A percentile compares a stretch with the other conserved stretches of the same genome.
phyloP scores from a whole-genome alignment of 2,329 filamentous ascomycete species.

The Claviceps sp. region DNA sequence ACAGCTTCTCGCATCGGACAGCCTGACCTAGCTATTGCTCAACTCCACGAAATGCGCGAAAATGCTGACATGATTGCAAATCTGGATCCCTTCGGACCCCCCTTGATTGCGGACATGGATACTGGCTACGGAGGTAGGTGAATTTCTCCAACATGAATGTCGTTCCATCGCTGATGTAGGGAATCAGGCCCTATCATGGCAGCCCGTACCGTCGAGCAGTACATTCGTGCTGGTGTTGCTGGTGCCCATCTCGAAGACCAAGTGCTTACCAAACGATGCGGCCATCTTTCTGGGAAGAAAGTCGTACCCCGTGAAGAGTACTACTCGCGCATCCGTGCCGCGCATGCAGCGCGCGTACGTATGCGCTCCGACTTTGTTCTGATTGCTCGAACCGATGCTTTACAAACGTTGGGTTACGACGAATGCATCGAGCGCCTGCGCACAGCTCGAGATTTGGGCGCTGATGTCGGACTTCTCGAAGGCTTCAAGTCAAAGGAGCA shows the following conservation, averaged over 20 bases:
- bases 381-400: slow-evolving; percentile 50
- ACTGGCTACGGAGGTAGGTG: slow-evolving; percentile 39
- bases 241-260: slow-evolving; percentile 51
- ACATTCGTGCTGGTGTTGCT: slow-evolving; percentile 42
- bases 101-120: slow-evolving; percentile 48
- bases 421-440: slow-evolving; percentile 38
- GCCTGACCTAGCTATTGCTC: slow-evolving; percentile 50
- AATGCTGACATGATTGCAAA: slow-evolving; percentile 52
- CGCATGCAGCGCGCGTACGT: slow-evolving; percentile 33
- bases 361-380: slow-evolving; percentile 45
- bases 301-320: slow-evolving; percentile 41
- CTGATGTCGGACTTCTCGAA: slow-evolving; percentile 47
- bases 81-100: slow-evolving; percentile 38
- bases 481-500: slow-evolving; percentile 40
- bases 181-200: slow-evolving; percentile 33
- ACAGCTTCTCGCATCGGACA: slow-evolving; percentile 47
- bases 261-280: slow-evolving; percentile 51
- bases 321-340: slow-evolving; percentile 41
- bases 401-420: slow-evolving; percentile 43
- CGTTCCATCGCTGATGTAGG: not conserved
- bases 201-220: slow-evolving; percentile 36
- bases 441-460: slow-evolving; percentile 38
- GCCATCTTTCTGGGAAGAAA: slow-evolving; percentile 48
- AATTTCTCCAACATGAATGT: not conserved
- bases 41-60: slow-evolving; percentile 47